Percentiles rank a stretch among this genome's conserved stretches.
phyloP scores from a whole-genome alignment of 2,329 filamentous ascomycete genomes.

The Elsinoe fawcettii region DNA sequence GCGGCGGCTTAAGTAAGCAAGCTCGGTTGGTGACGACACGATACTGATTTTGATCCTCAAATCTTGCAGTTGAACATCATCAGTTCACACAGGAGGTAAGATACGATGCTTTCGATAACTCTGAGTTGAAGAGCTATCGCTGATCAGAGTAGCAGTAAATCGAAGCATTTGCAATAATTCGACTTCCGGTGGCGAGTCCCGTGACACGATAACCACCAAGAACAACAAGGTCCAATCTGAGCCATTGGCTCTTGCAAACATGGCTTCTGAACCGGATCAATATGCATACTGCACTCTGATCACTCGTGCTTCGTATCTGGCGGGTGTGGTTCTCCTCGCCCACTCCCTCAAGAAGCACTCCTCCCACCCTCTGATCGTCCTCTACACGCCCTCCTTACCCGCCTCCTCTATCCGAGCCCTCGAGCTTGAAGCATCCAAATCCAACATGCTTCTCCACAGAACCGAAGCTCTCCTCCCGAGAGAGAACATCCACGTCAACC shows the following conservation, averaged over 20 bases:
- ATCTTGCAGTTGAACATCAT: background rate
- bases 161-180: too few species aligned
- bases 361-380: slow-evolving; percentile 42
- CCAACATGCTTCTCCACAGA: slow-evolving; percentile 34
- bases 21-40: background rate
- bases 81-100: too few species aligned
- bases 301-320: slow-evolving; percentile 45
- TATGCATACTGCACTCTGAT: slow-evolving; percentile 45
- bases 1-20: background rate
- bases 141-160: too few species aligned
- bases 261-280: background rate
- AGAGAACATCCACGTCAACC: slow-evolving; percentile 29
- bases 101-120: too few species aligned
- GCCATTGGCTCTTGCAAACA: background rate
- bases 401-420: slow-evolving; percentile 36
- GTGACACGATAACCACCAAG: background rate
- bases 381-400: slow-evolving; percentile 41
- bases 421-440: slow-evolving; percentile 33
- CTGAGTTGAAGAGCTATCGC: too few species aligned
- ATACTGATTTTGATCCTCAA: background rate
- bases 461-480: slow-evolving; percentile 38
- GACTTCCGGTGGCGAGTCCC: too few species aligned
- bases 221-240: too few species aligned
- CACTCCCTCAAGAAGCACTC: slow-evolving; percentile 43
- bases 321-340: slow-evolving; percentile 45